Base-by-base conservation (phyloP, 768 basidiomycete genomes). In the Russula sp. region DNA sequence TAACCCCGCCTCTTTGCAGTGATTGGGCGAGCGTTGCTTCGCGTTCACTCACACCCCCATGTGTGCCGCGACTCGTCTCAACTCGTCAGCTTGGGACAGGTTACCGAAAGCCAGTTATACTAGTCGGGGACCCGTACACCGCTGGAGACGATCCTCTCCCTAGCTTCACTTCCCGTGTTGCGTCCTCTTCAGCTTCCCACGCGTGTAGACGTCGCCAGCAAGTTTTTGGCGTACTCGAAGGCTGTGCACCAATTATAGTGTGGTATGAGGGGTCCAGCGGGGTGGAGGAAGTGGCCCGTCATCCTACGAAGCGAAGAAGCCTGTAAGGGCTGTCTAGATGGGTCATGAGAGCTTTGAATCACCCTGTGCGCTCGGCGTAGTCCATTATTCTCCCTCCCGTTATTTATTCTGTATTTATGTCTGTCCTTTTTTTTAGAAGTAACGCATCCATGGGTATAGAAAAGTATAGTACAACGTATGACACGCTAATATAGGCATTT, bases 321-420 rank as follows among this genome's bases (percentile, higher is more conserved):
- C 5, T 46, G 48, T 57, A 44, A 30, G 26, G 24, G 3, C 11
- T 65, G 18, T 65, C 54, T 7, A 61, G 32, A 51, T 65, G 64
- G 64, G 49, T 54, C 0, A 56, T 50, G 40, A 61, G 24, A 24
- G 59, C 53, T 0, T 36, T 61, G 48, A 32, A 28, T 44, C 59
- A 38, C 5, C 59, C 63, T 16, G 38, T 56, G 28, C 54, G 53
- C 13, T 49, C 46, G 0, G 52, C 22, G 24, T 64, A 44, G 26
- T 14, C n/a, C 18, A 6, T 13, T 3, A 13, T 34, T 11, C 3
- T 49, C 44, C 20, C 32, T 49, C 34, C 20, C 24, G 14, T 48
- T 56, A 44, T 61, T 60, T 65, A 65, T 65, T 34, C 26, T 20
- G 4, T 65, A 61, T 65, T 44, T 65, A 64, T 63, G 42, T 42